Base-by-base conservation (phyloP, 2,329 filamentous ascomycete species). In the Sclerotinia subarctica region DNA sequence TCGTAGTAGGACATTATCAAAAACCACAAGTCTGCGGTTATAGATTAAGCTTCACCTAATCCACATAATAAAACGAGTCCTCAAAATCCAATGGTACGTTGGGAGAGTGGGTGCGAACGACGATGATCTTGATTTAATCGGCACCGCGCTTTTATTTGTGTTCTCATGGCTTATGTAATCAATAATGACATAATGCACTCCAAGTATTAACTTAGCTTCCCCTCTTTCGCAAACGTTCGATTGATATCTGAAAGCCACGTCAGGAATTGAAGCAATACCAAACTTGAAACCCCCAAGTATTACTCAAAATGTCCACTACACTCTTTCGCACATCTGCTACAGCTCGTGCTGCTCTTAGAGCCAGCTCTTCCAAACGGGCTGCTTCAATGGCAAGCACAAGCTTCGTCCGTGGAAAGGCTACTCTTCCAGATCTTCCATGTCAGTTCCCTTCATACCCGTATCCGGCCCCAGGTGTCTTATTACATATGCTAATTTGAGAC, bases 401-500 rank as follows among this genome's bases (percentile, higher is more conserved):
- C 78, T 96, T 96, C 77, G 85, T 90, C 74, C 89, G 93, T 76
- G 88, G 88, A 82, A 97, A 97, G 85, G 94, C 92, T 64, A 97
- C 94, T 53, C 90, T 99, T 53, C 95, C 95, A 72, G 94, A 97
- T 77, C 89, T 98, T 17, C 78, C 87, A 75, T 93, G 90, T 92
- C 84, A 71, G 86, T 63, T 5, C 32, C 26, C 10, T 42, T 17
- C 26, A 19, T 21, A 11, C 52, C 24, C 32, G 7, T 51, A 47
- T n/a, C 46, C n/a, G 5, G 11, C 11, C 32, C 24, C 29, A 26
- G 7, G 19, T 56, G 21, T 49, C 24, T 7, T 17, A 26, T 24
- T 3, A 47, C 2, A 46, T 53, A 11, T 46, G 26, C 58, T 71
- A 63, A 72, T 64, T 32, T 4, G 5, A 5, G 35, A 19, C 24